Base-by-base conservation (phyloP, 2,329 filamentous ascomycete species). In the Dryadomyces quercus-mongolicae region DNA sequence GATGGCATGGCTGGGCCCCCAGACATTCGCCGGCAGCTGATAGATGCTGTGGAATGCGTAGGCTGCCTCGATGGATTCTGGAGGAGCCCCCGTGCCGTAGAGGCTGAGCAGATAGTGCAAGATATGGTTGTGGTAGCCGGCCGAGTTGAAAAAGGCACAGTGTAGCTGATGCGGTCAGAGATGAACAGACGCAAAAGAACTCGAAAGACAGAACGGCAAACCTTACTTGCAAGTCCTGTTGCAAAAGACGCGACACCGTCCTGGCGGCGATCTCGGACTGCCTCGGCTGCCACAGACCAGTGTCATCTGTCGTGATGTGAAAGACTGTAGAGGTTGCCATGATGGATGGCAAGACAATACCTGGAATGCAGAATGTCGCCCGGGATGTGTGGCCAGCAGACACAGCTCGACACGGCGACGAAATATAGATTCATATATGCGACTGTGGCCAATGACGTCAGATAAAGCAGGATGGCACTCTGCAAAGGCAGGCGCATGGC, bases 51-150 rank as follows among this genome's bases (percentile, higher is more conserved):
- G 90, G 47, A 69, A 65, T 46, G 82, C 72, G 64, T 86, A 95
- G 16, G 77, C 82, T 12, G 69, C 68, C 60, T 83, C 74, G 3
- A 96, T 74, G 18, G 78, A 66, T 0, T 73, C 65, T 0, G 82
- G 66, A 0, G 76, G 69, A 8, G 87, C 88, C 1, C 85, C 84
- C 1, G 93, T 81, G 38, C 86, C 85, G 65, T 85, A 95, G 34
- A 93, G 71, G 16, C 83, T 82, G 12, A 95, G 76, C 5, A 94
- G 69, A 40, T 89, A 83, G 61, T 95, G 90, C 3, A 76, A 76
- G 57, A 93, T 74, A 63, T 95, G 90, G 65, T 95, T 88, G 63
- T 96, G 91, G 58, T 86, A 94, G 0, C 85, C 85, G 1, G 67
- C 63, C 0, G 76, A 57, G 57, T 93, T 94, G 74, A 90, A 95